Conservation (phyloP, 164 flowering plant genomes). For the Aristolochia fimbriata region DNA sequence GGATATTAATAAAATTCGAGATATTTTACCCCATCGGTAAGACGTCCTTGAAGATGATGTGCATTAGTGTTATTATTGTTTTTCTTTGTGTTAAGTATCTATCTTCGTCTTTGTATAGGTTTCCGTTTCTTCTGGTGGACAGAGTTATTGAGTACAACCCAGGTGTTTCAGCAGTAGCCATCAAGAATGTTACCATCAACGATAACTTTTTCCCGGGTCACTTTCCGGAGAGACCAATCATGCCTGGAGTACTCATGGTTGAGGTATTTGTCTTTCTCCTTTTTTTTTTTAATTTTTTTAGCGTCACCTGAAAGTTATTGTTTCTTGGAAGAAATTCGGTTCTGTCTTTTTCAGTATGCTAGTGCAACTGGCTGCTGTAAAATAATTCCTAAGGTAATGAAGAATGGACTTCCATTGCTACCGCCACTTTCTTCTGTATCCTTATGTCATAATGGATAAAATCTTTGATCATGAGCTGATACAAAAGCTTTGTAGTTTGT, state of each 20-base stretch:
- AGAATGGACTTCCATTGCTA: too few relatives aligned
- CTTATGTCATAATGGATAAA: too few relatives aligned
- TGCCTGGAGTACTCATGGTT: constrained; percentile 99
- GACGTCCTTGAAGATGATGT: constrained; percentile 1
- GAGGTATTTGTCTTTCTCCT: constrained; percentile 35
- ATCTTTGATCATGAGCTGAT: too few relatives aligned
- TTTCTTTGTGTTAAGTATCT: neutral
- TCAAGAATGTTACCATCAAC: constrained; percentile 93
- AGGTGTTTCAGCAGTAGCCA: constrained; percentile 87
- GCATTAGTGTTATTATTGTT: too few relatives aligned
- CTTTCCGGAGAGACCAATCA: constrained; percentile 96
- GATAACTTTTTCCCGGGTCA: constrained; percentile 97
- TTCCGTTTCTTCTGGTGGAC: constrained; percentile 90
- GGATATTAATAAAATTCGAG: constrained; percentile 78
- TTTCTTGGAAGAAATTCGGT: neutral
- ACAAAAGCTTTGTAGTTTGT: too few relatives aligned
- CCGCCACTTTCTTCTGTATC: too few relatives aligned
- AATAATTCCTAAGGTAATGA: too few relatives aligned
- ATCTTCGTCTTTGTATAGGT: constrained; percentile 27
- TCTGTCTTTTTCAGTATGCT: too few relatives aligned
- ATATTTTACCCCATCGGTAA: constrained; percentile 83
- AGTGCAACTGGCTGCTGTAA: too few relatives aligned
- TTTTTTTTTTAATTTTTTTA: too few relatives aligned
- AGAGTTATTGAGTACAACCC: constrained; percentile 87
- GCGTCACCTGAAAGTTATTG: neutral